Base-by-base conservation (phyloP, 768 basidiomycete genomes). In the Amanita jacksonii region DNA sequence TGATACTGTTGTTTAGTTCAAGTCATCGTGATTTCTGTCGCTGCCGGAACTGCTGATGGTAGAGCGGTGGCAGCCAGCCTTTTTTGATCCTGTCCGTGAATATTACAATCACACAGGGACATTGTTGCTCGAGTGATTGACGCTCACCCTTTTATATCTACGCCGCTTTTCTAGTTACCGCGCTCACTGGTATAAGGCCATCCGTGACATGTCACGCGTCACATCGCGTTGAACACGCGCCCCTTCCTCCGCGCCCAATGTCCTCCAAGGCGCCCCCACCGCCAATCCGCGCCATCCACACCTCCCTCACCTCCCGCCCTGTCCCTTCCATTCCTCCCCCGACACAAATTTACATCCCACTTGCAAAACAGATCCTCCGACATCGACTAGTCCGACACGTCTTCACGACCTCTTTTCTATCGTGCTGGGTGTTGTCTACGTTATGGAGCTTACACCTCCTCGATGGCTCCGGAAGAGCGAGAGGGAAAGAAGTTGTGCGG, bases 331-430 rank as follows among this genome's bases (percentile, higher is more conserved):
- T 85, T 4, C 79, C 81, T 0, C 67, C 78, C 0, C 59, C 83
- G 1, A 61, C 70, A 4, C 71, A 77, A 50, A 61, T 67, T 1
- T 87, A 78, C 55, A 79, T 84, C 50, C 82, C 82, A 7, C 70
- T 77, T 35, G 73, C 78, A 1, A 84, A 80, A 54, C 60, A 70
- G 2, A 67, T 80, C 4, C 68, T 87, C 36, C 72, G 67, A 40
- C 75, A 77, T 52, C 74, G 83, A 31, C 72, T 85, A 5, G 62
- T 72, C 18, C 66, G 69, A 50, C 64, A 63, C 47, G 68, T 81
- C 24, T 74, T 86, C 46, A 56, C 69, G 7, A 67, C 66, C 25
- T 75, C 80, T 25, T 64, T 63, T 0, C 52, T 68, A 3, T 66
- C 69, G 46, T 73, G 70, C 5, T 78, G 76, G 62, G 53, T 55